phyloP scores from a whole-genome alignment of 768 basidiomycete species.

The Scleroderma bovista region DNA sequence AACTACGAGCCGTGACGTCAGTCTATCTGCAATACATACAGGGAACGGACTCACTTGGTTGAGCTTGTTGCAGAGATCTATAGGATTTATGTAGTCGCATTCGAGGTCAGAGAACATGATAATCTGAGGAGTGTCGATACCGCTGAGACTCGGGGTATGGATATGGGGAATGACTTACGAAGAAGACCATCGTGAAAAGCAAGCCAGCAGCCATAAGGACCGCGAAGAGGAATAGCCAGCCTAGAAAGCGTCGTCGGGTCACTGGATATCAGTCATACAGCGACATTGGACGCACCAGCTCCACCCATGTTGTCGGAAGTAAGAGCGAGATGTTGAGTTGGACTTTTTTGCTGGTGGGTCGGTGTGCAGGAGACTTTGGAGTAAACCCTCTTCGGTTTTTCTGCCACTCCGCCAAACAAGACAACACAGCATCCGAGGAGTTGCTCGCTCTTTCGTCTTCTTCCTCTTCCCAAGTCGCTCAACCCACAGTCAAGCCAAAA shows the following conservation, averaged over 20 bases:
- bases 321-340: too few species aligned
- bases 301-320: constrained; percentile 41
- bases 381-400: neutral
- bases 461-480: neutral
- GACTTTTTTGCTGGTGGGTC: neutral
- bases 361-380: neutral
- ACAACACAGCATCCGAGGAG: neutral
- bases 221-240: constrained; percentile 96
- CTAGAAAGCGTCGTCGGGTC: constrained; percentile 31
- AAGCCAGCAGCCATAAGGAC: constrained; percentile 93
- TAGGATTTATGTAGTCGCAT: constrained; percentile 99
- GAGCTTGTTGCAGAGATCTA: constrained; percentile 99
- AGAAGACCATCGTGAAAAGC: constrained; percentile 99
- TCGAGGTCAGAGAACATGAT: constrained; percentile 99
- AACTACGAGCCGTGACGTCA: constrained; percentile 51
- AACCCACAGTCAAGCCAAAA: constrained; percentile 4
- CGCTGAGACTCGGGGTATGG: neutral
- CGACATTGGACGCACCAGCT: constrained; percentile 31
- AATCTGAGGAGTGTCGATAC: constrained; percentile 51
- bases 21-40: neutral
- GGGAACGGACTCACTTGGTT: constrained; percentile 64
- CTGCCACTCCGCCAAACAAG: neutral
- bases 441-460: neutral
- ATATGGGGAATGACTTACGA: constrained; percentile 53
- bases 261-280: neutral